Base-by-base conservation (phyloP, 352 stramenopile genomes). In the Peronospora destructor region DNA sequence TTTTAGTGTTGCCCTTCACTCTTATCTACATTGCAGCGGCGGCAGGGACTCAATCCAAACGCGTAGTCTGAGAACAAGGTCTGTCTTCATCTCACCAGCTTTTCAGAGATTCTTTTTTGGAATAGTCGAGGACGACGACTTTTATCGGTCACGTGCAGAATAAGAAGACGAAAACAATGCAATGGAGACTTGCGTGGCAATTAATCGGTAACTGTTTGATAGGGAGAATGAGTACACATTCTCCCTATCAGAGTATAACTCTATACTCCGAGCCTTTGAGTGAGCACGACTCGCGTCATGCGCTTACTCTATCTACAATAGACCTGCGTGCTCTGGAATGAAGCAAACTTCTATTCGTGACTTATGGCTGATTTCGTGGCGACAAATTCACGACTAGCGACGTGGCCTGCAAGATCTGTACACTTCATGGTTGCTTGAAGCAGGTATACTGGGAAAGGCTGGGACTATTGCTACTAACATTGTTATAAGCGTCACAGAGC, bases 1-100 rank as follows among this genome's bases (percentile, higher is more conserved):
- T 49, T 26, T 6, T 4, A 0, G 23, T 26, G n/a, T n/a, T n/a
- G n/a, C n/a, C n/a, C n/a, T n/a, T n/a, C n/a, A 26, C 23, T 14
- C 37, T 57, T 39, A 26, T 47, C 25, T 38, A 21, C 3, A 40
- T 36, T 30, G 38, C 54, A 37, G 45, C 29, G 49, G 34, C 16
- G 46, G 34, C 55, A 55, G 28, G 64, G 11, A 32, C 46, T 47
- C 26, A 36, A 42, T 14, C 57, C 60, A 14, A 74, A 52, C 25
- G 56, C 49, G 23, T 69, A 90, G 58, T 0, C 78, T 76, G 8
- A 90, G 61, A 32, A 87, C 53, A 29, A 90, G 61, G 0, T 71
- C 69, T 32, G 66, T 73, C 57, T 71, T 72, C 77, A 86, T 89
- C 32, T 16, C 32, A 11, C 12, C 7, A 36, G 32, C 32, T 36